These are phyloP conservation scores for Dillenia turbinata DNA, from an alignment of 164 flowering plant species.

Conservation along the genomic window DNA sequence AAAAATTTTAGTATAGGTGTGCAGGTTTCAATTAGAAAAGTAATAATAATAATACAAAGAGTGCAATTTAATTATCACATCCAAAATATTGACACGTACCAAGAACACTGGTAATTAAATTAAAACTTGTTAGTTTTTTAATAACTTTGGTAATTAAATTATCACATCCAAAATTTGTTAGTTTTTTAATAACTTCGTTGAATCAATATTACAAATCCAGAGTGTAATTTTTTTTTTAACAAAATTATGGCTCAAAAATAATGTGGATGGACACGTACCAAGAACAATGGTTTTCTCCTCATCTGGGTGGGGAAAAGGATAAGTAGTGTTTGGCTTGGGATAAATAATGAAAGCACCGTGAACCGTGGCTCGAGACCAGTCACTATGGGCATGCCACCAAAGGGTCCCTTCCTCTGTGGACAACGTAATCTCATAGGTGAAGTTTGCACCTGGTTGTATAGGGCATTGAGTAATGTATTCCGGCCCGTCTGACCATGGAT, in stretches of 20 bases:
- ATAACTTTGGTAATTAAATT: too few relatives aligned
- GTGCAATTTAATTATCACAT: too few relatives aligned
- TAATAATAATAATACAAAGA: not conserved
- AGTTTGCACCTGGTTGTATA: conserved; percentile 25
- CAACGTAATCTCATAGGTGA: conserved; percentile 22
- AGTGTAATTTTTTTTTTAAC: not conserved
- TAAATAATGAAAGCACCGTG: conserved; percentile 36
- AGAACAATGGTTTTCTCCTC: conserved; percentile 22
- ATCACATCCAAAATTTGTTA: too few relatives aligned
- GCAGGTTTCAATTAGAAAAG: not conserved
- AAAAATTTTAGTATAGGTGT: too few relatives aligned
- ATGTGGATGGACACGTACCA: conserved; percentile 14
- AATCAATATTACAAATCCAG: too few relatives aligned
- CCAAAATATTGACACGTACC: too few relatives aligned
- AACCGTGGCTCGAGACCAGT: conserved; percentile 44
- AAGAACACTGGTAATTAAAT: too few relatives aligned
- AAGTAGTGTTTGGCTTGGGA: conserved; percentile 17
- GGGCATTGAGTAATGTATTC: conserved; percentile 38
- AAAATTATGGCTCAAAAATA: not conserved
- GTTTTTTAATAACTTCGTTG: too few relatives aligned
- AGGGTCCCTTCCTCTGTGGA: conserved; percentile 35
- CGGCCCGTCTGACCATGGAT: conserved; percentile 48
- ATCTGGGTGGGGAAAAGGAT: conserved; percentile 38
- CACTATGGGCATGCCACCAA: conserved; percentile 56
- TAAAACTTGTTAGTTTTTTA: too few relatives aligned